Percentiles rank a stretch among this genome's conserved stretches.
These are phyloP conservation scores for Sclerotinia minor DNA, from an alignment of 2,329 filamentous ascomycete species.

Conservation along the genomic window DNA sequence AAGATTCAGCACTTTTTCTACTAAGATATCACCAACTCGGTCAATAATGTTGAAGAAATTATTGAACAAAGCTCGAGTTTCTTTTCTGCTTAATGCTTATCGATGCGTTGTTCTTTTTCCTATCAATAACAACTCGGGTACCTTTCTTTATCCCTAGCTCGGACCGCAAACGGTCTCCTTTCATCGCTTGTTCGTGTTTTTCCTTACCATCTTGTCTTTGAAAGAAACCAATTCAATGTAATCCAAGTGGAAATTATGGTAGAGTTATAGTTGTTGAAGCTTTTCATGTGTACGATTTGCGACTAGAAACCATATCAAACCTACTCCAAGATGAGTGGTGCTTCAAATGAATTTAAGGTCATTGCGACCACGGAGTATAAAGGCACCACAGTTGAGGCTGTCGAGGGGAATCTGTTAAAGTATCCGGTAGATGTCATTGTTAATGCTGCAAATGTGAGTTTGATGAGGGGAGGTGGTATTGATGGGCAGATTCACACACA, in stretches of 20 bases:
- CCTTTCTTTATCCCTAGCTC: conserved; percentile 4
- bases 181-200: conserved; percentile 5
- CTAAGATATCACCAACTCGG: background rate
- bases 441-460: background rate
- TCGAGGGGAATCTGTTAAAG: background rate
- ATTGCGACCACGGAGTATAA: background rate
- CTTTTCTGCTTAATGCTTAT: background rate
- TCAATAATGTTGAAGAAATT: background rate
- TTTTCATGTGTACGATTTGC: background rate
- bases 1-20: background rate
- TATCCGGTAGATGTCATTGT: conserved; percentile 19
- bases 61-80: background rate
- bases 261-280: background rate
- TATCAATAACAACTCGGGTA: background rate
- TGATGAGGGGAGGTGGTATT: background rate
- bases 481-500: background rate
- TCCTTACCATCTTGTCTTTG: background rate
- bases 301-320: background rate
- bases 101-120: background rate
- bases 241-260: background rate
- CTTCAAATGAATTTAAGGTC: background rate
- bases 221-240: background rate
- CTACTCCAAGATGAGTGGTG: conserved; percentile 5
- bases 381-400: conserved; percentile 9
- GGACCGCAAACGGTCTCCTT: conserved; percentile 16